Conservation (phyloP, 768 basidiomycete genomes). For the Roridomyces roridus region DNA sequence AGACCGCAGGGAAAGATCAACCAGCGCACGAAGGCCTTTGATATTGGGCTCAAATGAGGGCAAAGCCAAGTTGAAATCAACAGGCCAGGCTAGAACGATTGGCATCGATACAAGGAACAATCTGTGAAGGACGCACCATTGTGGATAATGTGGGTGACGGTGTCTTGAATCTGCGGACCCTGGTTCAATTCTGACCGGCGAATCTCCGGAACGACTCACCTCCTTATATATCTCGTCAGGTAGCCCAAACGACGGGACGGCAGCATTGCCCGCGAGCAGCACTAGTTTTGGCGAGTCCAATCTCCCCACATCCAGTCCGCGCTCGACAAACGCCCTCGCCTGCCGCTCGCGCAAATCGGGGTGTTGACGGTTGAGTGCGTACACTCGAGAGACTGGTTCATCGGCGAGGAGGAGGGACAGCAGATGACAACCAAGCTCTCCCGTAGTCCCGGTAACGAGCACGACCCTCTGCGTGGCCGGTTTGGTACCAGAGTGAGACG, state of each 20-base stretch:
- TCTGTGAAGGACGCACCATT: conserved; percentile 28
- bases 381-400: conserved; percentile 28
- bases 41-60: conserved; percentile 41
- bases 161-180: conserved; percentile 28
- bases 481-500: conserved; percentile 10
- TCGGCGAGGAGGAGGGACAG: conserved; percentile 28
- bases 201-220: neutral
- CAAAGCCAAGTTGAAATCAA: conserved; percentile 41
- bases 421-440: conserved; percentile 37
- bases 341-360: conserved; percentile 32
- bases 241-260: conserved; percentile 32
- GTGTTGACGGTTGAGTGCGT: conserved; percentile 35
- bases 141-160: conserved; percentile 44
- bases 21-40: conserved; percentile 31
- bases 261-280: conserved; percentile 38
- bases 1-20: conserved; percentile 21
- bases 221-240: conserved; percentile 21
- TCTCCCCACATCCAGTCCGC: conserved; percentile 36
- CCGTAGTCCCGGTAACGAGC: conserved; percentile 42
- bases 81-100: conserved; percentile 35
- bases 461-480: conserved; percentile 23
- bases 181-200: neutral
- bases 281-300: conserved; percentile 35
- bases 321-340: conserved; percentile 28
- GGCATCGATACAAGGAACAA: neutral